Evolutionary conservation across 2,329 filamentous ascomycete genomes (phyloP).

Genomic region (Alternaria triticina): DNA sequence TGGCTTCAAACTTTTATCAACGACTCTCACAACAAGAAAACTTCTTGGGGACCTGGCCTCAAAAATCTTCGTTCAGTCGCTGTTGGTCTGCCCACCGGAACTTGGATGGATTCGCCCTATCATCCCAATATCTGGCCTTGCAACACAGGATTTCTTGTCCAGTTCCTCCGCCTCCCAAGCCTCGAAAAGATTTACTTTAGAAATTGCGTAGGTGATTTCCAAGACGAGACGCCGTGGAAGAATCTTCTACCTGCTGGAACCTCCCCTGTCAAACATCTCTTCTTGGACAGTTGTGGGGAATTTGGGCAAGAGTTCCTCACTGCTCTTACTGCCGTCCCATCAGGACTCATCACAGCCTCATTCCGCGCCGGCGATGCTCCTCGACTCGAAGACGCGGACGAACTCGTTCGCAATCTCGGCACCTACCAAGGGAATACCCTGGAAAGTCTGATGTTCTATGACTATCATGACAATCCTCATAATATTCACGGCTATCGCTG

Average conservation of each 20-base stretch:
- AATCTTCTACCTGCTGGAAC: not conserved
- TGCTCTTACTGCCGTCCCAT: not conserved
- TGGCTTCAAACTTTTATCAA: constrained; percentile 13
- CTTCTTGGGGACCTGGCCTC: constrained; percentile 8
- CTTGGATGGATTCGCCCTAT: constrained; percentile 4
- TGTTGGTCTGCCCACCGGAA: constrained; percentile 12
- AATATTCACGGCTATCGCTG: not conserved
- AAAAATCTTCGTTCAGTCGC: not conserved
- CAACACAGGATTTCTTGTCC: not conserved
- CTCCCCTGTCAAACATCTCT: constrained; percentile 14
- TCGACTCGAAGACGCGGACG: constrained; percentile 1
- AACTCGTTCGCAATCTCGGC: not conserved
- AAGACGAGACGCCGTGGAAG: not conserved
- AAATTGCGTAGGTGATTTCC: not conserved
- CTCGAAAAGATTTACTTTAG: constrained; percentile 16
- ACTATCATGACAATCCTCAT: not conserved
- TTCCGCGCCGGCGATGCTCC: constrained; percentile 6
- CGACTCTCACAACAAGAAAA: not conserved
- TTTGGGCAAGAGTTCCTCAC: not conserved
- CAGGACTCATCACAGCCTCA: constrained; percentile 6
- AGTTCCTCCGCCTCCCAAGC: constrained; percentile 10
- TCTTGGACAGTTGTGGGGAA: constrained; percentile 13
- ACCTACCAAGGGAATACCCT: not conserved
- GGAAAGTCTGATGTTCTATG: constrained; percentile 17
- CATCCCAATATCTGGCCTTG: not conserved